Base-by-base conservation (phyloP, 345 rosid species). In the Aquilaria sinensis region DNA sequence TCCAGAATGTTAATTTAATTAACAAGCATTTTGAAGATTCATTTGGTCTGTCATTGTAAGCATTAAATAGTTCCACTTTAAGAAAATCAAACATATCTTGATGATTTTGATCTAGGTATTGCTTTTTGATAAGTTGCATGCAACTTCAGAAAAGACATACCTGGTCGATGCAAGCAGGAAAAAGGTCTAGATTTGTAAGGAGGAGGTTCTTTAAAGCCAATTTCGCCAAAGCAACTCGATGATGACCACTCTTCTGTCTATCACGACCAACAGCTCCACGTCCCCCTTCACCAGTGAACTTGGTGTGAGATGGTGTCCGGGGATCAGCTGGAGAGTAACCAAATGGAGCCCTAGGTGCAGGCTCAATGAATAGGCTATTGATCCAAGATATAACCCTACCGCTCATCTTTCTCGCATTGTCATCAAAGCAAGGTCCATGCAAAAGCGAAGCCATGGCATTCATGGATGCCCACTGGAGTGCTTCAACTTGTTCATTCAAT, bases 151-250 rank as follows among this genome's bases (percentile, higher is more conserved):
- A 68, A 43, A 64, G 68, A 43, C 13, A 75, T 77, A 94, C 99
- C 97, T 90, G 96, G 78, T 90, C 99, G 67, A 94, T 94, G 82
- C 97, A 94, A 69, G 97, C 86, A 66, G 96, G 99, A 70, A 94
- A 85, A 45, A 94, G 89, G 77, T 94, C 99, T 83, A 94, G 85
- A 68, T 94, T 94, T 53, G 96, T 88, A 49, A 94, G 91, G 32
- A 94, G 95, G 78, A 94, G 96, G 81, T 90, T 86, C 80, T 85
- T 94, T 72, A 94, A 81, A 75, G 99, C 99, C 80, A 90, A 70
- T 70, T 87, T 94, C 37, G 99, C 99, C 77, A 94, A 79, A 31
- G 88, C 83, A 70, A 87, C 93, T 72, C 99, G 95, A 69, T 80
- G 93, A 78, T 94, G 96, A 51, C 96, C 85, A 58, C 85, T 86